These are phyloP conservation scores for Lasiodiplodia sp. DNA, from an alignment of 2,329 filamentous ascomycete genomes.

Conservation along the genomic window DNA sequence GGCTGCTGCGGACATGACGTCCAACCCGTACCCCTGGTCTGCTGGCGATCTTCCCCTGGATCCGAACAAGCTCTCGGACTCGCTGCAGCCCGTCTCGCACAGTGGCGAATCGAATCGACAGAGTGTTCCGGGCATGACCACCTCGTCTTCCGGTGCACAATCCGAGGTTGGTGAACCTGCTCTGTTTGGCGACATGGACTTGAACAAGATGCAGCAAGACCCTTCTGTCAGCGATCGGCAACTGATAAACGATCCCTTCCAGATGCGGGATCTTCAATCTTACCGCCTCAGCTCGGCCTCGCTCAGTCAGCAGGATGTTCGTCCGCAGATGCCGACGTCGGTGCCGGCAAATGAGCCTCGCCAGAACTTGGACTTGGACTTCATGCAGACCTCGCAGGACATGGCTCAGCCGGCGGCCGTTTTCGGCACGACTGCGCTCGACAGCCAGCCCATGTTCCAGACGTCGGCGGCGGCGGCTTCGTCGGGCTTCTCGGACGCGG, in stretches of 20 bases:
- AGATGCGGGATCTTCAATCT: slow-evolving; percentile 37
- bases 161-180: slow-evolving; percentile 49
- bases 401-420: slow-evolving; percentile 13
- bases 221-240: slow-evolving; percentile 43
- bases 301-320: slow-evolving; percentile 38
- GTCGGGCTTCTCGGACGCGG: slow-evolving; percentile 11
- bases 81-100: slow-evolving; percentile 48
- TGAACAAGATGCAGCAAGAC: slow-evolving; percentile 37
- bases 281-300: slow-evolving; percentile 39
- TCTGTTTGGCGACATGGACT: slow-evolving; percentile 45
- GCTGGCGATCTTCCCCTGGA: slow-evolving; percentile 50
- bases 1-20: slow-evolving; percentile 35
- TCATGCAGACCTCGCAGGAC: slow-evolving; percentile 35
- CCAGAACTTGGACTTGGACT: slow-evolving; percentile 42
- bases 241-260: slow-evolving; percentile 45
- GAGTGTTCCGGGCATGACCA: slow-evolving; percentile 49
- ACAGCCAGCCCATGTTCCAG: slow-evolving; percentile 29
- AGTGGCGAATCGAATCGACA: slow-evolving; percentile 50
- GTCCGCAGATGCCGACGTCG: slow-evolving; percentile 37
- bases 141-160: slow-evolving; percentile 47
- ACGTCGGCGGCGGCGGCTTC: slow-evolving; percentile 29
- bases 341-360: slow-evolving; percentile 37
- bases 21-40: slow-evolving; percentile 44
- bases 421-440: slow-evolving; percentile 20
- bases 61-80: slow-evolving; percentile 46